These are phyloP conservation scores for Trametes cinnabarina DNA, from an alignment of 768 basidiomycete genomes.

Conservation along the genomic window DNA sequence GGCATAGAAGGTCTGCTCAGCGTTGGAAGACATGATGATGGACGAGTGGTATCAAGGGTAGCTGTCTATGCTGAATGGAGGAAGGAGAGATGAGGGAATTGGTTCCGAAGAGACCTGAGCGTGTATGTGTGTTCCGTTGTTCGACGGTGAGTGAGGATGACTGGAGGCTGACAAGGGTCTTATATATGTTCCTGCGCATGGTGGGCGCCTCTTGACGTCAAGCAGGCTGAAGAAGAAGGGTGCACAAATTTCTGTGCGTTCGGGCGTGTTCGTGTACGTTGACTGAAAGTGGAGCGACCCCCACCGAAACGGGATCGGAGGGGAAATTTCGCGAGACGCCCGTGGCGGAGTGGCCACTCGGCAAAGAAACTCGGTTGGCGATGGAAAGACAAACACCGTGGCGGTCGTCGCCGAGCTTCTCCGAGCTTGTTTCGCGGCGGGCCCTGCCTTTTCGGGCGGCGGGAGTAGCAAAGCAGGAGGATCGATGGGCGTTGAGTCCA, in stretches of 20 bases:
- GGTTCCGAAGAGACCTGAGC: background rate
- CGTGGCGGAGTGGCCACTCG: slow-evolving; percentile 12
- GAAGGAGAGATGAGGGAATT: background rate
- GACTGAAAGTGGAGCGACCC: slow-evolving; percentile 1
- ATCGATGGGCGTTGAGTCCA: slow-evolving; percentile 22
- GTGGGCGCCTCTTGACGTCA: slow-evolving; percentile 12
- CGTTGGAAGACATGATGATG: slow-evolving; percentile 22
- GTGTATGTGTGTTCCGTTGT: background rate
- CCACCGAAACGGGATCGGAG: slow-evolving; percentile 1
- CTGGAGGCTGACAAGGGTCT: background rate
- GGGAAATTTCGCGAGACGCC: slow-evolving; percentile 12
- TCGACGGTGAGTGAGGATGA: background rate
- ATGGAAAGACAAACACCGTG: slow-evolving; percentile 1
- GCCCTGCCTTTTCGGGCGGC: slow-evolving; percentile 1
- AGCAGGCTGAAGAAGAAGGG: background rate
- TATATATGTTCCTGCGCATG: background rate
- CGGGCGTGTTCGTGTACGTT: background rate
- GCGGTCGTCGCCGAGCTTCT: background rate
- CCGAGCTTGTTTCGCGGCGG: background rate
- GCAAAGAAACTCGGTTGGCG: slow-evolving; percentile 4
- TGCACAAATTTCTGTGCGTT: slow-evolving; percentile 6
- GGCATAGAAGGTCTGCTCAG: slow-evolving; percentile 39
- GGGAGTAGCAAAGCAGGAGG: background rate
- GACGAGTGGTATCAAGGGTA: slow-evolving; percentile 7
- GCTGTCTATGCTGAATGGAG: background rate